Evolutionary conservation across 495 filamentous ascomycete genomes (phyloP).

Genomic region (Hyaloscypha variabilis): DNA sequence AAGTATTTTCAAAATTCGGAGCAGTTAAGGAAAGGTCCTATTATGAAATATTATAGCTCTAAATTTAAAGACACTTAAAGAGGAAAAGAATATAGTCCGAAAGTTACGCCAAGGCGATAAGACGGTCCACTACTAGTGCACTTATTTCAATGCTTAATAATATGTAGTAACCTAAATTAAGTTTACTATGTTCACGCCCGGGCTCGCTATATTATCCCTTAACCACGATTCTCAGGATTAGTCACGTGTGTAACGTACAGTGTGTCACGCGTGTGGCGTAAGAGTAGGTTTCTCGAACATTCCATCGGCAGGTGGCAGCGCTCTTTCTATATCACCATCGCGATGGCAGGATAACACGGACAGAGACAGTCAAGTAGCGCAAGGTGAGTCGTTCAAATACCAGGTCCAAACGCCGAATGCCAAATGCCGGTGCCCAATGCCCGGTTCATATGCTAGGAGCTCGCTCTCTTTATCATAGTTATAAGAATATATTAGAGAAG

Average conservation of each 20-base stretch:
- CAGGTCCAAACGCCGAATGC: too few species aligned
- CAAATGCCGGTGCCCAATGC: too few species aligned
- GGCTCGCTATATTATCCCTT: slow-evolving; percentile 3
- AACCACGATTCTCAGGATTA: slow-evolving; percentile 16
- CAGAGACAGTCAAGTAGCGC: too few species aligned
- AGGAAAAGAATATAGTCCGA: slow-evolving; percentile 21
- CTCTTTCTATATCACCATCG: not conserved
- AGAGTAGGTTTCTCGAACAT: slow-evolving; percentile 27
- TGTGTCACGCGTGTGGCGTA: slow-evolving; percentile 25
- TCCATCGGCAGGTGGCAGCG: slow-evolving; percentile 20
- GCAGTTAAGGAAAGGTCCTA: slow-evolving; percentile 10
- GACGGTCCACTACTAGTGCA: not conserved
- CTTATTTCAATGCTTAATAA: slow-evolving; percentile 18
- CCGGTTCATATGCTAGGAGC: too few species aligned
- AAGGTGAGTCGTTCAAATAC: too few species aligned
- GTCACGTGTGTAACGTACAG: slow-evolving; percentile 23
- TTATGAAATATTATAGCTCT: slow-evolving; percentile 7
- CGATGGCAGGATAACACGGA: too few species aligned
- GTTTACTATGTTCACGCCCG: slow-evolving; percentile 6
- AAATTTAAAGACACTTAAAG: slow-evolving; percentile 10
- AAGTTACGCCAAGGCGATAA: slow-evolving; percentile 14
- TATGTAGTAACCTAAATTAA: slow-evolving; percentile 6
- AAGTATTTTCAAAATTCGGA: slow-evolving; percentile 11
- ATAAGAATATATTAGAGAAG: too few species aligned
- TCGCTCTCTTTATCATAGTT: too few species aligned